phyloP scores from a whole-genome alignment of 129 eudicot genomes.

The Centella asiatica region DNA sequence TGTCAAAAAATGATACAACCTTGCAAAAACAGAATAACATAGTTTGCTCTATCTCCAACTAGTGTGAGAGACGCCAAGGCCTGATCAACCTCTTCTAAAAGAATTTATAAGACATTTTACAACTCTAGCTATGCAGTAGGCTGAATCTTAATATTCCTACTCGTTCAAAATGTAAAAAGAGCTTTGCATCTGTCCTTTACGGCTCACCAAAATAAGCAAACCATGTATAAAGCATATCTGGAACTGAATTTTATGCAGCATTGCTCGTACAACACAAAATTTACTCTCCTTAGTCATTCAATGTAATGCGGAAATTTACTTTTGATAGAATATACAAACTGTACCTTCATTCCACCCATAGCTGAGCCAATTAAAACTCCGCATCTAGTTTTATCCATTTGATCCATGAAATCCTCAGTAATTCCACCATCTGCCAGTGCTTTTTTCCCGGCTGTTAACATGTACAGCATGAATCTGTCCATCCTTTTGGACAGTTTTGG shows the following conservation, averaged over 20 bases:
- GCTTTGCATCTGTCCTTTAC: background rate
- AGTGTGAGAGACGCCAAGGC: background rate
- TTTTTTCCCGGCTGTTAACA: constrained; percentile 95
- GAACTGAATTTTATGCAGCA: background rate
- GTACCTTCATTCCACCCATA: constrained; percentile 99
- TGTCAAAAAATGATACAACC: background rate
- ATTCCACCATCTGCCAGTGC: constrained; percentile 82
- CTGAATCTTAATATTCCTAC: too few species aligned
- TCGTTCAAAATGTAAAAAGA: too few species aligned
- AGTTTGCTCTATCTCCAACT: background rate
- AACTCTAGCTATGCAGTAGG: too few species aligned
- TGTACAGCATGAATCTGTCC: constrained; percentile 96
- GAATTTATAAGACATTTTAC: background rate
- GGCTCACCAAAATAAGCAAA: background rate
- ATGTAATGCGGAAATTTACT: background rate
- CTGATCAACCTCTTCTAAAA: background rate
- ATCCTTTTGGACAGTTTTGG: constrained; percentile 83
- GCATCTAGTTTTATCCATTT: constrained; percentile 64
- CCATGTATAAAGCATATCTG: background rate
- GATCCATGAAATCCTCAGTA: constrained; percentile 54
- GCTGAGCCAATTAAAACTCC: constrained; percentile 94
- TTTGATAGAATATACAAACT: background rate
- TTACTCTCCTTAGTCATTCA: background rate
- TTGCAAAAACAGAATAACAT: background rate
- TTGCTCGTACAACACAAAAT: background rate